Conservation (phyloP, 78 protist species). For the Tieghemostelium lacteum region DNA sequence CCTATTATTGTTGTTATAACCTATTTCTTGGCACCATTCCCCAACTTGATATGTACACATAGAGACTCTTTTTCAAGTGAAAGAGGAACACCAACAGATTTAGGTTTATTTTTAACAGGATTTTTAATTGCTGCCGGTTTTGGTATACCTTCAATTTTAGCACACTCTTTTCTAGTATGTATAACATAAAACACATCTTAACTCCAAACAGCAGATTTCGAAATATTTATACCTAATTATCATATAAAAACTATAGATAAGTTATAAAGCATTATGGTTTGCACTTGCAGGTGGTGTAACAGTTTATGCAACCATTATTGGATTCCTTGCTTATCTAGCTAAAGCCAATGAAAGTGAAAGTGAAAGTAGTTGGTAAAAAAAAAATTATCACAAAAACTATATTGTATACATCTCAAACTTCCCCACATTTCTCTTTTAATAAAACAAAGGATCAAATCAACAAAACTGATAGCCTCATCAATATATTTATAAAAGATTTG, state of each 20-base stretch:
- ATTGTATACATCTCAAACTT: too few species aligned
- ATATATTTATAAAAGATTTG: too few species aligned
- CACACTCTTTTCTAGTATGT: constrained; percentile 38
- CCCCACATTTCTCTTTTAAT: too few species aligned
- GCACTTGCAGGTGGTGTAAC: constrained; percentile 65
- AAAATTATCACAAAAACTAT: not conserved
- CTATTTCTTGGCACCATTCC: constrained; percentile 71
- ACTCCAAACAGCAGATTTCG: too few species aligned
- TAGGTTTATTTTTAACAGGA: constrained; percentile 69
- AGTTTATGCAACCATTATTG: constrained; percentile 53
- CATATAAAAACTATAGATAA: too few species aligned
- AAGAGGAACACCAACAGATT: constrained; percentile 28
- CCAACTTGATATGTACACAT: constrained; percentile 40
- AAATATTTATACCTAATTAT: too few species aligned
- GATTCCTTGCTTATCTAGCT: constrained; percentile 30
- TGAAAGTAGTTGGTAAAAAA: not conserved
- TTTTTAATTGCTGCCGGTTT: constrained; percentile 44
- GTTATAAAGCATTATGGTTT: constrained; percentile 45
- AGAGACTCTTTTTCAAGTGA: constrained; percentile 65
- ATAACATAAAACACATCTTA: too few species aligned
- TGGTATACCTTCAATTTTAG: constrained; percentile 50
- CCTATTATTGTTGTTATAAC: constrained; percentile 66
- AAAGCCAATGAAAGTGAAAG: constrained; percentile 1
- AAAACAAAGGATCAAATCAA: too few species aligned
- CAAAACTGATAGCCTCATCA: too few species aligned